phyloP scores from a whole-genome alignment of 345 rosid genomes.

The Chamaenerion angustifolium region DNA sequence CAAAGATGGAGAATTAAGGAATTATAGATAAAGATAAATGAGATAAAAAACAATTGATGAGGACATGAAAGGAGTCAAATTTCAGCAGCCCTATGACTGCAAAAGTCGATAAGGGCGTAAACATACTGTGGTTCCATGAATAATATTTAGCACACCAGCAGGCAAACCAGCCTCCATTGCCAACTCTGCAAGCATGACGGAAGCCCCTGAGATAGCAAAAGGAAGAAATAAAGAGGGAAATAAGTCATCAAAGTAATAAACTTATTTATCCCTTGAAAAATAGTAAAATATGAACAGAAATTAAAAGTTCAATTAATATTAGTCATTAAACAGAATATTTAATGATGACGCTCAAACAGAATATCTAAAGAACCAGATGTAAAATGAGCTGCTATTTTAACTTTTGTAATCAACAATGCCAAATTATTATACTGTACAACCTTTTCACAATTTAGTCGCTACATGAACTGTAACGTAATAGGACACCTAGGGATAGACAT shows the following conservation, averaged over 20 bases:
- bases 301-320: not conserved
- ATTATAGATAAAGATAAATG: not conserved
- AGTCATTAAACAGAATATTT: no score
- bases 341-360: no score
- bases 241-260: not conserved
- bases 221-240: conserved; percentile 1
- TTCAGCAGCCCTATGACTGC: not conserved
- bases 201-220: conserved; percentile 51
- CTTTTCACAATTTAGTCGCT: no score
- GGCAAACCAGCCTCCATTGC: conserved; percentile 98
- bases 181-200: conserved; percentile 76
- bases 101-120: conserved; percentile 7
- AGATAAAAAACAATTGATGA: not conserved
- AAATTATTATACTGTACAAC: no score
- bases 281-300: not conserved
- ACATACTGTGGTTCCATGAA: conserved; percentile 82
- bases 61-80: not conserved
- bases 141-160: conserved; percentile 72
- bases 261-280: not conserved
- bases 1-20: no score
- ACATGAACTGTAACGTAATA: no score
- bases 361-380: no score
- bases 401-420: no score
- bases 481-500: no score
- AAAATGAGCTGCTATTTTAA: no score